Conservation (phyloP, 2,329 filamentous ascomycete genomes). For the Zalaria obscura region DNA sequence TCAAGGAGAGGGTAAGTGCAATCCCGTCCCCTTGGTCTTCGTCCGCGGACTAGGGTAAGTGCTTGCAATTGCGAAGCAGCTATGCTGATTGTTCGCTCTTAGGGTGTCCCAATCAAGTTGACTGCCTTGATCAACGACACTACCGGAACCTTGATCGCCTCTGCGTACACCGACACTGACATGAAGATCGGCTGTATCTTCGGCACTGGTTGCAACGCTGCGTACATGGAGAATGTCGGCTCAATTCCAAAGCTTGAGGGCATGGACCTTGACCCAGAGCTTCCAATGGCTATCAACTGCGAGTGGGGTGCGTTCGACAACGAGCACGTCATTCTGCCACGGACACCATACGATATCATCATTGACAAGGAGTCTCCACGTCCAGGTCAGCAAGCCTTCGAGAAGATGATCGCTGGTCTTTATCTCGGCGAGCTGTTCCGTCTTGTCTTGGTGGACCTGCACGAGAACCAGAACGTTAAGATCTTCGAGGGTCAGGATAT, state of each 20-base stretch:
- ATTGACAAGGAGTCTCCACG: slow-evolving; percentile 30
- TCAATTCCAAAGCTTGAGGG: slow-evolving; percentile 88
- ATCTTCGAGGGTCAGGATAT: slow-evolving; percentile 81
- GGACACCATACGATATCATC: slow-evolving; percentile 48
- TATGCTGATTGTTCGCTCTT: slow-evolving; percentile 5
- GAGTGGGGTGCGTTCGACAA: slow-evolving; percentile 97
- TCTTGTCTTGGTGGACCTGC: slow-evolving; percentile 31
- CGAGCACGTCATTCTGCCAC: slow-evolving; percentile 73
- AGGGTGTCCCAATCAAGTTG: slow-evolving; percentile 84
- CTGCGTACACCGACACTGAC: slow-evolving; percentile 82
- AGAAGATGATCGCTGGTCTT: slow-evolving; percentile 31
- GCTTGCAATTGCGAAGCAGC: too few species aligned
- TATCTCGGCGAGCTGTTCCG: slow-evolving; percentile 33
- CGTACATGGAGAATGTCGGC: slow-evolving; percentile 90
- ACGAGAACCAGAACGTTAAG: slow-evolving; percentile 46
- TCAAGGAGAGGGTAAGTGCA: slow-evolving; percentile 46
- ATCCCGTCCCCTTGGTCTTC: slow-evolving; percentile 1
- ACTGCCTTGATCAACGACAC: slow-evolving; percentile 95
- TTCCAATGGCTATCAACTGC: slow-evolving; percentile 89
- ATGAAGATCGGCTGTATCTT: slow-evolving; percentile 98
- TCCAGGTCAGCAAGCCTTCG: slow-evolving; percentile 30
- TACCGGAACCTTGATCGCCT: slow-evolving; percentile 91
- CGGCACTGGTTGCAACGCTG: slow-evolving; percentile 93
- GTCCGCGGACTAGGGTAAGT: neutral
- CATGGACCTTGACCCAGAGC: slow-evolving; percentile 72